Base-by-base conservation (phyloP, 768 basidiomycete species). In the Tricholoma terreum region DNA sequence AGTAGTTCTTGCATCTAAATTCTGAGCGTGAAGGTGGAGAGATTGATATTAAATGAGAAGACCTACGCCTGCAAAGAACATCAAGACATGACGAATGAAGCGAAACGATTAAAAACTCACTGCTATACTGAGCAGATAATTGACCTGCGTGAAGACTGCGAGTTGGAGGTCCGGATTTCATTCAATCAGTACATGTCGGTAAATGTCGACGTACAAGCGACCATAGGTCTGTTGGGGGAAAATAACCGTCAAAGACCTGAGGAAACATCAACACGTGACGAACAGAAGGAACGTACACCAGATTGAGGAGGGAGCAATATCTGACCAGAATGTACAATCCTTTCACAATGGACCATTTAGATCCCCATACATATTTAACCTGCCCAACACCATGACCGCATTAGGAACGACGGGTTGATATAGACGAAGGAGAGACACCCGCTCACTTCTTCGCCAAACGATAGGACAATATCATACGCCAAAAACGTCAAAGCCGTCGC, bases 291-390 rank as follows among this genome's bases (percentile, higher is more conserved):
- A 48, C 45, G 8, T 27, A 50, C 48, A 50, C 27, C 15, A 50
- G n/a, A 30, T 50, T 50, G 51, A 52, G 19, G 34, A 52, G 0
- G 12, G 34, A n/a, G 35, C 12, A 38, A 22, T 52, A 52, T 38
- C 51, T 21, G 12, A 52, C 35, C 8, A 52, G 12, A 4, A 52
- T 24, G 14, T 52, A 52, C 17, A 52, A 12, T 17, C 22, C 38
- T 19, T 35, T 52, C 3, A 52, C 21, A 14, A 24, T 11, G 6
- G 51, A 52, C 34, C 38, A 38, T 10, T 52, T 36, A 12, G 51
- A 52, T 52, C 51, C 21, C 51, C 51, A 52, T 21, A 52, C 36
- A 14, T 52, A 52, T 14, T 38, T 52, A 30, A 38, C 17, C 51
- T 52, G 15, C 9, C 19, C 42, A 43, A 22, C 19, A 21, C 1